A percentile compares a stretch with the other conserved stretches of the same genome.
These are phyloP conservation scores for Kodamaea sp. DNA, from an alignment of 1,139 yeast genomes.

Conservation along the genomic window DNA sequence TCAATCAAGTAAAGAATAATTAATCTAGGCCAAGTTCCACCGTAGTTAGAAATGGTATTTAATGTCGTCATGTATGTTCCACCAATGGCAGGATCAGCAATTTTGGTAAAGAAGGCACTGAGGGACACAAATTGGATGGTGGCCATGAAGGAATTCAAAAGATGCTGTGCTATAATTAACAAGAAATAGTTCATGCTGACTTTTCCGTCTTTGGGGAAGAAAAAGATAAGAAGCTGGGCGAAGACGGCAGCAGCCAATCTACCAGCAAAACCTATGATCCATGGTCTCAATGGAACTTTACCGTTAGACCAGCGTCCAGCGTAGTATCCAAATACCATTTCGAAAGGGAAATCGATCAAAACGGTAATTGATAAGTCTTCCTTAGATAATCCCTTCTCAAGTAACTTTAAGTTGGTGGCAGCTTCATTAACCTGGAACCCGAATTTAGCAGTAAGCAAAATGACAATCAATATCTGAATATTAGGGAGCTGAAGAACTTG, in stretches of 20 bases:
- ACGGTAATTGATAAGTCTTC: slow-evolving; percentile 94
- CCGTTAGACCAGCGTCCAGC: slow-evolving; percentile 95
- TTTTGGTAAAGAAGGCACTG: slow-evolving; percentile 91
- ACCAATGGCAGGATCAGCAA: slow-evolving; percentile 94
- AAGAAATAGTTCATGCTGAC: slow-evolving; percentile 57
- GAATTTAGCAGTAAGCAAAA: slow-evolving; percentile 79
- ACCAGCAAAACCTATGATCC: slow-evolving; percentile 91
- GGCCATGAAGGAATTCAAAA: slow-evolving; percentile 86
- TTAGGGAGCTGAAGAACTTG: slow-evolving; percentile 74
- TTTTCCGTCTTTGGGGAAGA: slow-evolving; percentile 65
- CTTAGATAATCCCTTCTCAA: slow-evolving; percentile 92
- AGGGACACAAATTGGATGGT: slow-evolving; percentile 94
- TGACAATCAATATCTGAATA: slow-evolving; percentile 70
- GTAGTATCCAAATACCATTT: slow-evolving; percentile 89
- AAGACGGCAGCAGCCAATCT: slow-evolving; percentile 71
- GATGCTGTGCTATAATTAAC: slow-evolving; percentile 75
- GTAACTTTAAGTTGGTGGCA: slow-evolving; percentile 85
- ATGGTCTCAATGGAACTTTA: slow-evolving; percentile 70
- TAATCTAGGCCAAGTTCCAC: slow-evolving; percentile 97
- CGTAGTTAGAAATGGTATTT: slow-evolving; percentile 88
- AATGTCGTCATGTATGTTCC: slow-evolving; percentile 98
- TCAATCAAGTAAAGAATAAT: slow-evolving; percentile 80
- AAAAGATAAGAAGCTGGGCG: slow-evolving; percentile 72
- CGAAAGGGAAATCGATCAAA: slow-evolving; percentile 93
- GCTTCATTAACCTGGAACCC: slow-evolving; percentile 97